Base-by-base conservation (phyloP, 768 basidiomycete species). In the Pluteus cervinus region DNA sequence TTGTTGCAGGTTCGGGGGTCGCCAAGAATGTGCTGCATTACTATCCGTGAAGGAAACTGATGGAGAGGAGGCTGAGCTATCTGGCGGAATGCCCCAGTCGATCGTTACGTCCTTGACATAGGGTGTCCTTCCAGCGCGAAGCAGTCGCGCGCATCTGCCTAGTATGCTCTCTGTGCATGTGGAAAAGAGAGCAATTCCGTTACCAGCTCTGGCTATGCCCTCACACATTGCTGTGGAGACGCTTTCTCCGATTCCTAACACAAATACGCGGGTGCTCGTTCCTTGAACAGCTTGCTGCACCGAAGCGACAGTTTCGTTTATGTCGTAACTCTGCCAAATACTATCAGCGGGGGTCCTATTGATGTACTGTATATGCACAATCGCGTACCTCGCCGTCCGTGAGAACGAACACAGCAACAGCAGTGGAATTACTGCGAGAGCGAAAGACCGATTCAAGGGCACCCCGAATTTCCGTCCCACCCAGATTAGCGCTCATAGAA, bases 341-440 rank as follows among this genome's bases (percentile, higher is more conserved):
- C 16, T 12, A 16, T 29, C 16, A 22, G 18, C 24, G 17, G 9
- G 7, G n/a, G 16, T 34, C 16, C 4, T 18, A 5, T n/a, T n/a
- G n/a, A n/a, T n/a, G n/a, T n/a, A n/a, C n/a, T n/a, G n/a, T n/a
- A n/a, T n/a, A n/a, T n/a, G 15, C 20, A 24, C 16, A 10, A 15
- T 14, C 12, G 33, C 59, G 1, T 18, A 75, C 65, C 35, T 67
- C 53, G 12, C 79, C 79, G 40, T 79, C 80, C 2, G 80, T 82
- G 21, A 82, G 56, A 10, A 81, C 51, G 42, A 81, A 78, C 6
- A 78, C 51, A 6, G 58, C 66, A 1, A 73, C 72, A 1, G 77
- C 63, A 1, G 64, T 60, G n/a, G n/a, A n/a, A 20, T 49, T 42
- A 7, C 14, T 50, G 5, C 73, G 64, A 4, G 50, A 49, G 1